A percentile compares a stretch with the other conserved stretches of the same genome.
These are phyloP conservation scores for Saturnispora dispora DNA, from an alignment of 805 yeast species.

Conservation along the genomic window DNA sequence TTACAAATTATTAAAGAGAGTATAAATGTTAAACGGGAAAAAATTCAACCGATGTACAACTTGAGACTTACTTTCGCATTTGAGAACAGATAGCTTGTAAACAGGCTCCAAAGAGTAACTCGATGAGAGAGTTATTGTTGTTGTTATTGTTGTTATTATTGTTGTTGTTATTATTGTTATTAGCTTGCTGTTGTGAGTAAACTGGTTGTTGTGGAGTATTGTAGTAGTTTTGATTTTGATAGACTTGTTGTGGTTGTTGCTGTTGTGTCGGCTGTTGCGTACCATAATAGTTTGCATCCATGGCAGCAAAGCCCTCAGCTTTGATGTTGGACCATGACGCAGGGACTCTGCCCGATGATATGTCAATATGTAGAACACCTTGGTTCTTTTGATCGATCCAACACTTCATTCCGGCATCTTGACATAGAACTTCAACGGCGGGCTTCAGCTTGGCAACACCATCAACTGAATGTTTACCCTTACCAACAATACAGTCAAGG, in stretches of 20 bases:
- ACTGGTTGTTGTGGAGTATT: constrained; percentile 27
- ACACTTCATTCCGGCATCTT: constrained; percentile 50
- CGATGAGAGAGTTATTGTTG: not conserved
- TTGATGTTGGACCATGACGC: constrained; percentile 24
- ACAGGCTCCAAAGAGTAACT: not conserved
- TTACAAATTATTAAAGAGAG: not conserved
- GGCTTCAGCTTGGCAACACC: constrained; percentile 87
- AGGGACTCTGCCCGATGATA: constrained; percentile 41
- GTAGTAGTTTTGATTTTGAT: constrained; percentile 19
- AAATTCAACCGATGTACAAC: not conserved
- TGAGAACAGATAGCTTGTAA: constrained; percentile 2
- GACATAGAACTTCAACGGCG: constrained; percentile 72
- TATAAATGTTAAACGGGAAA: not conserved
- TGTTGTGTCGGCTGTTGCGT: constrained; percentile 10
- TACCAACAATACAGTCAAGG: constrained; percentile 83
- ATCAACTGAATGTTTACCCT: constrained; percentile 74
- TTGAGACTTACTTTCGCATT: not conserved
- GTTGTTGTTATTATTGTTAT: constrained; percentile 13
- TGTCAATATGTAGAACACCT: constrained; percentile 72
- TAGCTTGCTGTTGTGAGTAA: constrained; percentile 18
- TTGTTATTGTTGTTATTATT: constrained; percentile 22
- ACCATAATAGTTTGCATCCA: constrained; percentile 21
- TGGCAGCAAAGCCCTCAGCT: constrained; percentile 27
- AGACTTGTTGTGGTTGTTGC: constrained; percentile 19
- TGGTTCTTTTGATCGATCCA: constrained; percentile 61